phyloP scores from a whole-genome alignment of 495 filamentous ascomycete species.

The Xylaria cubensis region DNA sequence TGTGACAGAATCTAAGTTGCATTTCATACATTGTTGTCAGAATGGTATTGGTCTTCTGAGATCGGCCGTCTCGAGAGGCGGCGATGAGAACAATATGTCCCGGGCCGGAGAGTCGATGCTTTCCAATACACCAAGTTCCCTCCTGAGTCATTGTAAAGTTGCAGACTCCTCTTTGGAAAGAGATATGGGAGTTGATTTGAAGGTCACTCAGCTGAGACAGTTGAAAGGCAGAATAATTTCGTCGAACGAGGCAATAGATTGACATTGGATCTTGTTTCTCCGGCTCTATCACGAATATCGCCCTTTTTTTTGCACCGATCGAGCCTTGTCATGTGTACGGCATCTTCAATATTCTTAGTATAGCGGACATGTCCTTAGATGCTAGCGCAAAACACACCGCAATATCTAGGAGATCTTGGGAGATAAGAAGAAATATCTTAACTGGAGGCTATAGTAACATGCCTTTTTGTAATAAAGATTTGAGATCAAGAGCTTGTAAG shows the following conservation, averaged over 20 bases:
- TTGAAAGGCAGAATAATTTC: background rate
- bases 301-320: background rate
- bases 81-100: background rate
- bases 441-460: background rate
- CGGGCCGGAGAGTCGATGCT: background rate
- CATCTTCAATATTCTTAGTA: background rate
- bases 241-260: background rate
- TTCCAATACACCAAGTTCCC: background rate
- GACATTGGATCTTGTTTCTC: background rate
- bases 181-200: background rate
- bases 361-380: background rate
- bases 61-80: background rate
- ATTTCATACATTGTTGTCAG: background rate
- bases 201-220: background rate
- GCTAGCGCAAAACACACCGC: background rate
- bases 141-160: background rate
- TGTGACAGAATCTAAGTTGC: too few species aligned
- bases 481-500: too few species aligned
- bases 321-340: background rate
- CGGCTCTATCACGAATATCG: background rate
- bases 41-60: background rate
- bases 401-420: background rate
- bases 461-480: background rate
- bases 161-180: background rate
- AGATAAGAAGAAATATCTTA: background rate